Percentiles rank a stretch among this genome's conserved stretches.
phyloP scores from a whole-genome alignment of 1,284 basidiomycete species.

The Leccinum griseonigrum region DNA sequence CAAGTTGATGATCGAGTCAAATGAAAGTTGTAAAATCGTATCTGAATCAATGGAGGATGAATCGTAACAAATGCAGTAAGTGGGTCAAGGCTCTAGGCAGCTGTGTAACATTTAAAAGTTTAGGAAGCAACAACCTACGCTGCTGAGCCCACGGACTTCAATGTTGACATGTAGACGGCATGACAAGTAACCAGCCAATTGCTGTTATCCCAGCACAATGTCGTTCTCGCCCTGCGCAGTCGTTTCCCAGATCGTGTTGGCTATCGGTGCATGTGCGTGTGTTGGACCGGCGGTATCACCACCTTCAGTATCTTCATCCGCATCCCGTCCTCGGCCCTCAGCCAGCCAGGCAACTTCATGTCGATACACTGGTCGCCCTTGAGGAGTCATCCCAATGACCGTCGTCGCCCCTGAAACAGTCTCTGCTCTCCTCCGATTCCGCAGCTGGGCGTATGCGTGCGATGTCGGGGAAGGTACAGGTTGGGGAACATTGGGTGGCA shows the following conservation, averaged over 20 bases:
- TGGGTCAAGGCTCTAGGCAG: not conserved
- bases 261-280: conserved; percentile 20
- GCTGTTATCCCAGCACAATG: conserved; percentile 30
- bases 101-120: conserved; percentile 1
- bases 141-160: conserved; percentile 9
- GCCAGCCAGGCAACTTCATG: conserved; percentile 29
- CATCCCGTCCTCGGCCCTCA: conserved; percentile 20
- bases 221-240: conserved; percentile 30
- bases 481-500: conserved; percentile 29
- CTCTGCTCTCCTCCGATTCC: conserved; percentile 37
- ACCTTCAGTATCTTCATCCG: conserved; percentile 19
- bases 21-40: not conserved
- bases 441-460: conserved; percentile 20
- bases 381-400: conserved; percentile 29
- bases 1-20: conserved; percentile 2
- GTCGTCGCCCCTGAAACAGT: conserved; percentile 38
- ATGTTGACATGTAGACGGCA: not conserved
- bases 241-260: conserved; percentile 30
- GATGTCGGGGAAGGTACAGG: conserved; percentile 24
- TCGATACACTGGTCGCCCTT: conserved; percentile 30
- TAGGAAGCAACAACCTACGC: conserved; percentile 5
- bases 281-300: conserved; percentile 14
- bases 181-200: not conserved
- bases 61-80: conserved; percentile 13
- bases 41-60: conserved; percentile 3